These are phyloP conservation scores for Colletotrichum musae DNA, from an alignment of 2,329 filamentous ascomycete genomes.

Conservation along the genomic window DNA sequence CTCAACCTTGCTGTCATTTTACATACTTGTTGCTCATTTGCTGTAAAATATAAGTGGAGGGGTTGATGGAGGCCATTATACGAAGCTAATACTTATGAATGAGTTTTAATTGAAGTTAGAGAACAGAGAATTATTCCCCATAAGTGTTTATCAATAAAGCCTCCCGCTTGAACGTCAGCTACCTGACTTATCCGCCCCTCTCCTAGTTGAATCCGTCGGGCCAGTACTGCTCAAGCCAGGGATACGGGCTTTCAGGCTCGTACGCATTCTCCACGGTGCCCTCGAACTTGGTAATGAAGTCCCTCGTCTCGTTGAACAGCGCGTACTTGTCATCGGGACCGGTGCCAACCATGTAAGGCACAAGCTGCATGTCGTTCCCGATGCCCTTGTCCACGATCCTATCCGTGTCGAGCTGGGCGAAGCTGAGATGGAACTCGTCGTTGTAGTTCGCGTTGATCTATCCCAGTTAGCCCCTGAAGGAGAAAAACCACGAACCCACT, in stretches of 20 bases:
- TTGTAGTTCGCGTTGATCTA: constrained; percentile 47
- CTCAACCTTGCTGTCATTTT: too few relatives aligned
- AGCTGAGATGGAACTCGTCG: constrained; percentile 44
- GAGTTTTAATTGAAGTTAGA: too few relatives aligned
- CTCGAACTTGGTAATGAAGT: constrained; percentile 45
- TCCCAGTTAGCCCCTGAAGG: neutral
- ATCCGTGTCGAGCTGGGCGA: constrained; percentile 45
- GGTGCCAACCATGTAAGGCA: constrained; percentile 45
- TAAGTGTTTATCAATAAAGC: too few relatives aligned
- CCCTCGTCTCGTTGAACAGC: constrained; percentile 46
- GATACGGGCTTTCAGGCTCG: constrained; percentile 59
- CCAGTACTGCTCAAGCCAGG: constrained; percentile 68
- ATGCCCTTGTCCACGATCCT: constrained; percentile 43
- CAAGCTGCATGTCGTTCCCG: constrained; percentile 46
- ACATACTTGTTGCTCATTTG: too few relatives aligned
- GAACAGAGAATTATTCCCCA: too few relatives aligned
- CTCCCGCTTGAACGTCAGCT: too few relatives aligned
- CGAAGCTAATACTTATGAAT: too few relatives aligned
- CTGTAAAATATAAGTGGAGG: too few relatives aligned
- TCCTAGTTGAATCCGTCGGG: constrained; percentile 44
- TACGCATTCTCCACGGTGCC: constrained; percentile 43
- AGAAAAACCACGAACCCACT: neutral
- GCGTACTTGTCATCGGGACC: constrained; percentile 48
- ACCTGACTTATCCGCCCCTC: too few relatives aligned
- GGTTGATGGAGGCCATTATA: too few relatives aligned